Base-by-base conservation (phyloP, 2,329 filamentous ascomycete species). In the Cordyceps tenuipes region DNA sequence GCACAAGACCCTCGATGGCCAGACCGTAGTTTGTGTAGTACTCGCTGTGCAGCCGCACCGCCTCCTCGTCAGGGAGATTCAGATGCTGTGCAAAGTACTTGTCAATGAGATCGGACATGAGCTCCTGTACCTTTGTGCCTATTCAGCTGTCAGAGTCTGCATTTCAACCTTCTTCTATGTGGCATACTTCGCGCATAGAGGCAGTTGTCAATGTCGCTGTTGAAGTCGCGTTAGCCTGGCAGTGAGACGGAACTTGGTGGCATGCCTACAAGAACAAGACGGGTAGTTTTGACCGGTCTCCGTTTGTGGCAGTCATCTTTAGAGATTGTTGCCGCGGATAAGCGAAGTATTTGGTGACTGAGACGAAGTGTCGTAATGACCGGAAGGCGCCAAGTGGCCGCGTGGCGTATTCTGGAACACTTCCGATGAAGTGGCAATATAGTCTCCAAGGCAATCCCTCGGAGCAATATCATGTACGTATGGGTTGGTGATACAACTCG, bases 141-240 rank as follows among this genome's bases (percentile, higher is more conserved):
- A 63, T 10, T 43, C 10, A 21, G 0, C n/a, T 21, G 12, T 64
- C 53, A 63, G 61, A 8, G 34, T 17, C 6, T 6, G 9, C 8
- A 34, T 23, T 21, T 10, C 26, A 8, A 21, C 46, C n/a, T 21
- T 6, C 21, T 15, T 31, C 34, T 26, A 56, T 13, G 10, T 5
- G 49, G 71, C 82, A 74, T 70, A 91, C 90, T 92, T 75, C 88
- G 91, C 0, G 92, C 86, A 69, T 97, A 97, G 60, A 97, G 83
- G 75, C 95, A 99, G 71, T 99, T 99, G 79, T 99, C 94, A 70
- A 99, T 97, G 71, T 99, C 94, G 70, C 97, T 97, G 15, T 39
- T 8, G 52, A 54, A 13, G 23, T 13, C 13, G 17, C 19, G 23
- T 48, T 43, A 57, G 48, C 29, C 6, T 31, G n/a, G 3, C 1